phyloP scores from a whole-genome alignment of 2,329 filamentous ascomycete genomes.

The Penicillium sp. region DNA sequence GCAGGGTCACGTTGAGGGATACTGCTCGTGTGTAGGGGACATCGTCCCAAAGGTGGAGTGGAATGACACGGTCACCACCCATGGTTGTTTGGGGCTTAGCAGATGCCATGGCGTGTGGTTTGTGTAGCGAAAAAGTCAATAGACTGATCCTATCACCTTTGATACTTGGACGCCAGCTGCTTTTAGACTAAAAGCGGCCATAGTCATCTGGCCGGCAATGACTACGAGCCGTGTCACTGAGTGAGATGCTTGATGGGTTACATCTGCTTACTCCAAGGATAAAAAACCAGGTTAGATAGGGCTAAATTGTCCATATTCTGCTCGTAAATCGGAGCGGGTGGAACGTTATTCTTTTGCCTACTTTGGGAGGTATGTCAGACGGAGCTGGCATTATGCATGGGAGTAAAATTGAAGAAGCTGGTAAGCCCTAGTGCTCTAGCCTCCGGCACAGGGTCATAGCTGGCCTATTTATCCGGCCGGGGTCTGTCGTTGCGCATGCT shows the following conservation, averaged over 20 bases:
- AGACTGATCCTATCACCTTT: neutral
- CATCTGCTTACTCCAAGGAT: neutral
- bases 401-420: neutral
- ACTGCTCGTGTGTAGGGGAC: neutral
- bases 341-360: neutral
- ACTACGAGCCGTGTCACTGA: too few relatives aligned
- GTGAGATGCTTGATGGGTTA: neutral
- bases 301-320: neutral
- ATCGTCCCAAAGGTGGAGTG: slow-evolving; percentile 1
- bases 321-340: neutral
- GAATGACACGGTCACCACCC: too few relatives aligned
- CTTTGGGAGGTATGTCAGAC: neutral
- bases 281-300: neutral
- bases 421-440: neutral
- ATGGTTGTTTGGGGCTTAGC: neutral
- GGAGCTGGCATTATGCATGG: neutral
- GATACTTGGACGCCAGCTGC: neutral
- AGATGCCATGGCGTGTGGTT: neutral
- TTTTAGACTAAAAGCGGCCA: neutral
- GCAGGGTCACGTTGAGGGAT: neutral
- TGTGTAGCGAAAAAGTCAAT: neutral
- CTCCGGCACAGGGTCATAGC: neutral
- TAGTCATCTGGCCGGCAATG: too few relatives aligned
- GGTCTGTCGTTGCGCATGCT: neutral
- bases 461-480: neutral